Conservation (phyloP, 2,329 filamentous ascomycete species). For the Incumbomyces delicatus region DNA sequence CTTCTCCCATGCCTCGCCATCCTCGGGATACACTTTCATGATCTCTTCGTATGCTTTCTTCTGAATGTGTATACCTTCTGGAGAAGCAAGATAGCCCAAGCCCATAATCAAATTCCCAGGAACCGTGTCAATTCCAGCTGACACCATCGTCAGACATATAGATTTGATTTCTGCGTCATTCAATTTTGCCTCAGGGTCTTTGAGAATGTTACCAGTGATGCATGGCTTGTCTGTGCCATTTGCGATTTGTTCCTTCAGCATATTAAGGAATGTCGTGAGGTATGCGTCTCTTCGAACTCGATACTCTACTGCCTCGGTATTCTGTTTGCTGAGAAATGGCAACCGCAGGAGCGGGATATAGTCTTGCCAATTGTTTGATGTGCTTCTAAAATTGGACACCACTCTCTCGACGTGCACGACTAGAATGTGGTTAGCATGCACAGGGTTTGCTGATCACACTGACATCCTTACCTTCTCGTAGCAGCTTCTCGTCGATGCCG, state of each 20-base stretch:
- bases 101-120: constrained; percentile 72
- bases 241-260: constrained; percentile 51
- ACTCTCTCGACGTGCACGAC: constrained; percentile 67
- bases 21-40: constrained; percentile 53
- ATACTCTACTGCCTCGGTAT: constrained; percentile 54
- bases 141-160: constrained; percentile 74
- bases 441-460: background rate
- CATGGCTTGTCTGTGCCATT: constrained; percentile 58
- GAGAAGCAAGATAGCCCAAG: constrained; percentile 62
- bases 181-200: constrained; percentile 59
- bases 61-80: constrained; percentile 61
- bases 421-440: constrained; percentile 6
- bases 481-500: constrained; percentile 54
- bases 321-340: constrained; percentile 46
- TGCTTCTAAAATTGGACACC: constrained; percentile 66
- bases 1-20: constrained; percentile 65
- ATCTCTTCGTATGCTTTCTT: constrained; percentile 60
- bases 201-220: constrained; percentile 60
- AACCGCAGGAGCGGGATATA: constrained; percentile 68
- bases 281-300: constrained; percentile 59
- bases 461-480: constrained; percentile 44
- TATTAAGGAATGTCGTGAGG: constrained; percentile 48
- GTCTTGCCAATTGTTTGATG: constrained; percentile 76
- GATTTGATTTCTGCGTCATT: constrained; percentile 66
- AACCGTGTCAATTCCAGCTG: constrained; percentile 71